Base-by-base conservation (phyloP, 495 filamentous ascomycete genomes). In the Penicillium chermesinum region DNA sequence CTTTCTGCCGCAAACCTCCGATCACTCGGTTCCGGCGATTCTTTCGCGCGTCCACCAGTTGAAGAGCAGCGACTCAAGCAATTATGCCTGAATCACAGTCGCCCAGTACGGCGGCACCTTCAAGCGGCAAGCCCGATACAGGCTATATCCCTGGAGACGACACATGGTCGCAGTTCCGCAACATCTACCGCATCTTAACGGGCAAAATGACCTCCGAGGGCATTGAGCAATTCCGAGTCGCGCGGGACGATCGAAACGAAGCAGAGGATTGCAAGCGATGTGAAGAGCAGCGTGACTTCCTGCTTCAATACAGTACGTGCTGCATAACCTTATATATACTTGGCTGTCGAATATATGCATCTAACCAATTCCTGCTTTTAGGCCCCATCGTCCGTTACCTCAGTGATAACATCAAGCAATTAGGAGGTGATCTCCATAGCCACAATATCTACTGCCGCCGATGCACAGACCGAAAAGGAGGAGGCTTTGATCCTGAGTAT, bases 311-410 rank as follows among this genome's bases (percentile, higher is more conserved):
- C 72, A 89, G 79, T 83, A 61, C 57, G 66, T 30, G 25, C 25
- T 30, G 25, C 10, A 10, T 30, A 30, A 30, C 25, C 4, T 30
- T 4, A 4, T 5, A 53, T n/a, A 20, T 21, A 7, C 22, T 32
- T 8, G 10, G n/a, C 13, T 21, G 13, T 15, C 9, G 33, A 19
- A 9, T 15, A n/a, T n/a, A 39, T 18, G 4, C 40, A 36, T 38
- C 50, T 62, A 32, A 59, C 25, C 1, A 19, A n/a, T 39, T 30
- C 27, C 33, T 46, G 32, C 18, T 10, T 44, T 12, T 51, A 69
- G 82, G 86, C 51, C 93, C 93, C 14, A 83, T 85, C 37, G 80
- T 98, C 46, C 84, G 84, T 25, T 98, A 91, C 76, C 66, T 98
- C 66, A 74, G 76, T 34, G 79, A 89, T 50, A 89, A 88, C 55